Evolutionary conservation across 331 rosid genomes (phyloP), one percentile per base, ranked within the genome.

Genomic region (Stylosanthes scabra): DNA sequence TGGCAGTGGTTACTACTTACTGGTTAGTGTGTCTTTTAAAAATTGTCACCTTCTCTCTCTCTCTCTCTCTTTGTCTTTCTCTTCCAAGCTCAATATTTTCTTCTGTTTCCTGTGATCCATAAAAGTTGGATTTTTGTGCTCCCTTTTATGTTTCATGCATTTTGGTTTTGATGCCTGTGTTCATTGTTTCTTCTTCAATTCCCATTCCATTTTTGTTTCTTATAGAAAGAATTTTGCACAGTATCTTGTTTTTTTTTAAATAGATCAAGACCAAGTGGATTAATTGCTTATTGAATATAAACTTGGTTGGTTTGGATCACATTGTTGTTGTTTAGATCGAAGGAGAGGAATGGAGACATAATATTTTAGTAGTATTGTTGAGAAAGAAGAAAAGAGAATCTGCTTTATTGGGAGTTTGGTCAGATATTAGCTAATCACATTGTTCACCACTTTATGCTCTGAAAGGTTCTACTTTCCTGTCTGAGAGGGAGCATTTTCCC

Each of bases 381-480:
- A 44, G 74, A 77, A 74, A 82, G 80, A 62, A 83, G 46, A 83
- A 89, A 91, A 89, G 93, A 87, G 90, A 86, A 92, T 89, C 89
- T 88, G 84, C 85, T 89, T 92, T 89, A 78, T 76, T 80, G 80
- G 64, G 39, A 72, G 85, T 69, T 81, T 76, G 84, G 82, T 82
- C 90, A 88, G 89, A 90, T 85, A 91, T 88, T 69, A 73, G 87
- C 84, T 75, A 74, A 76, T 86, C 74, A 75, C 86, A 60, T 78
- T 76, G 86, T 81, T 80, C 75, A 80, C 79, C 59, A 74, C 93
- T 86, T 86, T 86, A 85, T 85, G 87, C 92, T 85, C 89, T 88
- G 86, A 87, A 90, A 90, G 92, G 86, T 82, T 88, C 87, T 31
- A 82, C 97, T 92, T 92, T 90, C 87, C 81, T 85, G 85, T 85